Evolutionary conservation across 345 rosid genomes (phyloP), one percentile per base, ranked within the genome.

Genomic region (Combretum micranthum): DNA sequence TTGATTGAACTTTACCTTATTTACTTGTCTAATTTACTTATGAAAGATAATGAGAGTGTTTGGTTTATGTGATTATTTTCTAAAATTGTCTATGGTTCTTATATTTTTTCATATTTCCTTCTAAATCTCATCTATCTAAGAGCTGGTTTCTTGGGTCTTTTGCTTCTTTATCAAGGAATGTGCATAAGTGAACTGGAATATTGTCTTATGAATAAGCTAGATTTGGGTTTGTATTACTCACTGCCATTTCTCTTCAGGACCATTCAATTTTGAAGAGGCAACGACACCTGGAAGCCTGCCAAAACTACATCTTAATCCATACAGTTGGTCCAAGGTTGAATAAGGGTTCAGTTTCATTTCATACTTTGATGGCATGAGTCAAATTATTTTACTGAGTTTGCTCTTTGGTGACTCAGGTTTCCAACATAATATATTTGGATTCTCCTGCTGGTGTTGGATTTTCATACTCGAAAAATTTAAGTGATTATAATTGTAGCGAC

Each of bases 291-390:
- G 64, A 20, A 49, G 61, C 67, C 61, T 69, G 53, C 86, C 85
- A 43, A 72, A 49, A 43, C 64, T 92, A 71, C 90, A 81, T 63
- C 80, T 86, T 58, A 92, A 92, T 79, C 83, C 48, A 26, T 67
- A 80, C 71, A 86, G 95, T 69, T 92, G 98, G 98, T 84, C 98
- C 64, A 92, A 92, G 97, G 98, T 92, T 63, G 59, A 44, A 18
- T 48, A 17, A 26, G 39, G 53, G 23, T 13, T 42, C 9, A 43
- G 52, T 2, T 22, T 47, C 46, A 20, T 4, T 7, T 18, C 20
- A 50, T 19, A 32, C 9, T 32, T 32, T 32, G 39, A 32, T 50
- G 18, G 52, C 25, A 20, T 16, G 7, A 15, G 17, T 54, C 48
- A 53, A 44, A 66, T 37, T 3, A 11, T 11, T 11, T 20, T 14